phyloP scores from a whole-genome alignment of 257 asterid genomes.

The Fraxinus americana region DNA sequence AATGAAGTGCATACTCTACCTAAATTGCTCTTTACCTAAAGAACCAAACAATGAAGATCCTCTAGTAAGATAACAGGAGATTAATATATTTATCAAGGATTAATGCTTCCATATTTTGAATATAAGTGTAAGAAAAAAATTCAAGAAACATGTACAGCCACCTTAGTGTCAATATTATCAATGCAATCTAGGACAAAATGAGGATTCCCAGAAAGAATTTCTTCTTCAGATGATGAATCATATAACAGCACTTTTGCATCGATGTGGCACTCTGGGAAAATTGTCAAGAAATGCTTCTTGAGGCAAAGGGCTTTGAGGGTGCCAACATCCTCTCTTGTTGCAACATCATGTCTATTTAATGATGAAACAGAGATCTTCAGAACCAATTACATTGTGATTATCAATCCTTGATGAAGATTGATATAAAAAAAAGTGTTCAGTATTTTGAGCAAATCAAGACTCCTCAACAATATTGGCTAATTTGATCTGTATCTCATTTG shows the following conservation, averaged over 20 bases:
- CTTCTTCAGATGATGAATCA: conserved; percentile 89
- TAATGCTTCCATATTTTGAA: no score
- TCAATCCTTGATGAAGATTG: conserved; percentile 2
- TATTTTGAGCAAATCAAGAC: conserved; percentile 18
- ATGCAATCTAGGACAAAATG: conserved; percentile 93
- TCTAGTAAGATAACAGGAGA: no score
- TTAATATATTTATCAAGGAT: no score
- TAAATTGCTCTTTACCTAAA: no score
- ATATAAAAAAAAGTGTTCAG: not conserved
- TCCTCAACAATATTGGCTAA: conserved; percentile 18
- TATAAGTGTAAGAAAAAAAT: no score
- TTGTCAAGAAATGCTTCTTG: conserved; percentile 75
- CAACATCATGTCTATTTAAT: conserved; percentile 95
- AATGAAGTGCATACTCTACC: no score
- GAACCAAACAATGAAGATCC: no score
- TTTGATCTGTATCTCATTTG: conserved; percentile 9
- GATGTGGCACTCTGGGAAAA: conserved; percentile 86
- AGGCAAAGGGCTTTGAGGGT: conserved; percentile 83
- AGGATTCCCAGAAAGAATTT: conserved; percentile 86
- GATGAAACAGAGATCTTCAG: conserved; percentile 93
- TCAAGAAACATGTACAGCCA: conserved; percentile 20
- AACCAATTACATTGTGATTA: conserved; percentile 29
- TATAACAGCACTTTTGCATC: conserved; percentile 82
- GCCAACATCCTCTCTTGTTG: conserved; percentile 95
- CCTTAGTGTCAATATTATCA: conserved; percentile 97